These are phyloP conservation scores for Lactarius psammicola DNA, from an alignment of 768 basidiomycete genomes.

Conservation along the genomic window DNA sequence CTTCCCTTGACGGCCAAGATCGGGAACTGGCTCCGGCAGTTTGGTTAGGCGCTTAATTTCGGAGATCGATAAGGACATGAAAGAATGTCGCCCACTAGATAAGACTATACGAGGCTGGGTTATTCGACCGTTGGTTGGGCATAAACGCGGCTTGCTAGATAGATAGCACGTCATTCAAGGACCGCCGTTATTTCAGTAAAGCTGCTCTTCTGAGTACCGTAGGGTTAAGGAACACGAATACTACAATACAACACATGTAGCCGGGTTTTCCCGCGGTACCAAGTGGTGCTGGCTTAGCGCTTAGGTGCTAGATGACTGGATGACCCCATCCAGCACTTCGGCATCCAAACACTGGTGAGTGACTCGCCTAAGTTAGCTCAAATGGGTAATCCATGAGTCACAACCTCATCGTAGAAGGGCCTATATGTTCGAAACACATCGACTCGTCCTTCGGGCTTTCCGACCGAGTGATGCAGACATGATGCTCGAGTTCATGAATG, in stretches of 20 bases:
- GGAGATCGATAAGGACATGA: background rate
- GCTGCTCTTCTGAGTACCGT: background rate
- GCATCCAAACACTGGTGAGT: background rate
- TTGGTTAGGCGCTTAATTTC: background rate
- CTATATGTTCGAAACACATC: slow-evolving; percentile 3
- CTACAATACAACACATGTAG: background rate
- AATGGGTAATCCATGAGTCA: background rate
- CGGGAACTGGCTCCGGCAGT: background rate
- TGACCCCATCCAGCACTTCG: background rate
- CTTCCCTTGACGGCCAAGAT: background rate
- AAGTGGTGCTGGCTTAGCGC: background rate
- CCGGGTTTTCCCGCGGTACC: background rate
- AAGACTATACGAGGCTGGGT: background rate
- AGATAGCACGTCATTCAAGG: background rate
- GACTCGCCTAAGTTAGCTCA: background rate
- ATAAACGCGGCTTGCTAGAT: background rate
- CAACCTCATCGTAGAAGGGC: background rate
- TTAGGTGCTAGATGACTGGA: background rate
- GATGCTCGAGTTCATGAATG: background rate
- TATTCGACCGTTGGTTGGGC: background rate
- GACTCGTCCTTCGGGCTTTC: slow-evolving; percentile 6
- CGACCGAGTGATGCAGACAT: slow-evolving; percentile 3
- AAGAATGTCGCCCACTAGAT: background rate
- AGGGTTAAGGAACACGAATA: background rate
- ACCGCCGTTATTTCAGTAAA: background rate